Conservation (phyloP, 352 stramenopile species). For the Globisporangium spiculum region DNA sequence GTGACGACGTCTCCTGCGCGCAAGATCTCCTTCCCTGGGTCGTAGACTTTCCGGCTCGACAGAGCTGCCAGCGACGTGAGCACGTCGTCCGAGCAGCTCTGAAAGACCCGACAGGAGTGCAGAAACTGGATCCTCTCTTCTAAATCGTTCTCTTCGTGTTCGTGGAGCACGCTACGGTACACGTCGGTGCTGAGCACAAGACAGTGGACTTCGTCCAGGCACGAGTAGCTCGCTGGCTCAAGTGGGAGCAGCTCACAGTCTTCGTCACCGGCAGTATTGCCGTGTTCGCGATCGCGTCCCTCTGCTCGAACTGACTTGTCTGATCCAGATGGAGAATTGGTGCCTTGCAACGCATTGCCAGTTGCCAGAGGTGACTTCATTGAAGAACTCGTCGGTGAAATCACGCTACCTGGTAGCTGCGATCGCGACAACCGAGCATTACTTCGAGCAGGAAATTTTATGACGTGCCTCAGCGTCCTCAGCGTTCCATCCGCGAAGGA, state of each 20-base stretch:
- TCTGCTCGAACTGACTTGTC: background rate
- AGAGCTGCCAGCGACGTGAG: constrained; percentile 42
- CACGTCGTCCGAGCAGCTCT: constrained; percentile 51
- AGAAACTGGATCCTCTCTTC: constrained; percentile 55
- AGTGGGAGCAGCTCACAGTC: constrained; percentile 11
- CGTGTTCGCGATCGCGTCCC: background rate
- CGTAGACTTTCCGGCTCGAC: constrained; percentile 48
- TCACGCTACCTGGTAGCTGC: background rate
- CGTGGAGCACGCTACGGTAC: constrained; percentile 48
- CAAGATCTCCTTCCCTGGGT: constrained; percentile 51
- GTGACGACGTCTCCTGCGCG: constrained; percentile 54
- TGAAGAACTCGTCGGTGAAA: background rate
- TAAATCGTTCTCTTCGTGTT: constrained; percentile 42
- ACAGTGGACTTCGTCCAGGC: constrained; percentile 51
- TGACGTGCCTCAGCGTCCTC: constrained; percentile 21
- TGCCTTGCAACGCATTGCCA: background rate
- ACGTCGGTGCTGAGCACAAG: constrained; percentile 45
- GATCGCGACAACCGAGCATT: background rate
- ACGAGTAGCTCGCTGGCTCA: constrained; percentile 47
- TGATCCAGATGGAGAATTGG: background rate
- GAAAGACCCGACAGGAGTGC: constrained; percentile 59
- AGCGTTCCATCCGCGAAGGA: constrained; percentile 38
- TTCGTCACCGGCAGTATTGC: constrained; percentile 8
- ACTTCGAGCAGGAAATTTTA: background rate
- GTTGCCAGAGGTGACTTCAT: background rate